phyloP scores from a whole-genome alignment of 2,329 filamentous ascomycete species.

The Pseudogymnoascus sp. region DNA sequence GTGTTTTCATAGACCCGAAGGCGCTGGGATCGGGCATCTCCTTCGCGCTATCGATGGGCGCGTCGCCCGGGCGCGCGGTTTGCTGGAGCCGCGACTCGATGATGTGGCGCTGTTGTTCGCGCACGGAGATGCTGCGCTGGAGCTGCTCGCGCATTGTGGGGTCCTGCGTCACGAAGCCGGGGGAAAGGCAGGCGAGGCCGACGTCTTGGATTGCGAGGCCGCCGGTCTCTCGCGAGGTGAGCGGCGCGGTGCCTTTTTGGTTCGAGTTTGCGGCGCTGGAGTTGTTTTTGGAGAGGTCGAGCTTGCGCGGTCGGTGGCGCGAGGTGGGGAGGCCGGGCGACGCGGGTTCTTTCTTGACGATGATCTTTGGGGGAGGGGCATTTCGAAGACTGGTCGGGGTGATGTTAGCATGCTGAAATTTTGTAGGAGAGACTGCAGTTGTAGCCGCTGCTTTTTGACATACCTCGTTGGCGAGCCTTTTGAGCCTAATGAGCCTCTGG shows the following conservation, averaged over 20 bases:
- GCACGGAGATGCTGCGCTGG: conserved; percentile 84
- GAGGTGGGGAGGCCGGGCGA: conserved; percentile 71
- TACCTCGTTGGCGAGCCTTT: conserved; percentile 55
- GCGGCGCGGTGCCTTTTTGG: conserved; percentile 58
- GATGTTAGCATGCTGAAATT: conserved; percentile 13
- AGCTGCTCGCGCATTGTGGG: conserved; percentile 94
- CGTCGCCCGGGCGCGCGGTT: conserved; percentile 71
- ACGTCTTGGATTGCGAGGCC: conserved; percentile 82
- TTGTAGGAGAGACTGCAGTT: conserved; percentile 9
- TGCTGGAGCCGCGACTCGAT: conserved; percentile 89
- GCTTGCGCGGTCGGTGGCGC: conserved; percentile 64
- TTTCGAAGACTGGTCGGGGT: conserved; percentile 38
- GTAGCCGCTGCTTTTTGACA: conserved; percentile 27
- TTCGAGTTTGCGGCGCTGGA: conserved; percentile 43
- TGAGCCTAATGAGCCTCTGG: conserved; percentile 34
- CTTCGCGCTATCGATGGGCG: conserved; percentile 46
- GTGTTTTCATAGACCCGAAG: conserved; percentile 52
- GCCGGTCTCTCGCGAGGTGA: conserved; percentile 66
- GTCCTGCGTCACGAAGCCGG: conserved; percentile 91
- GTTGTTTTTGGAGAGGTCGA: conserved; percentile 65
- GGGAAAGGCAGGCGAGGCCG: conserved; percentile 86
- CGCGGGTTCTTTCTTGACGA: conserved; percentile 92
- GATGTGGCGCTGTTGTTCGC: conserved; percentile 88
- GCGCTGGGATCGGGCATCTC: conserved; percentile 37
- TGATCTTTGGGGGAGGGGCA: conserved; percentile 69